phyloP scores from a whole-genome alignment of 2,329 filamentous ascomycete species.

The Aspergillus nomiae region DNA sequence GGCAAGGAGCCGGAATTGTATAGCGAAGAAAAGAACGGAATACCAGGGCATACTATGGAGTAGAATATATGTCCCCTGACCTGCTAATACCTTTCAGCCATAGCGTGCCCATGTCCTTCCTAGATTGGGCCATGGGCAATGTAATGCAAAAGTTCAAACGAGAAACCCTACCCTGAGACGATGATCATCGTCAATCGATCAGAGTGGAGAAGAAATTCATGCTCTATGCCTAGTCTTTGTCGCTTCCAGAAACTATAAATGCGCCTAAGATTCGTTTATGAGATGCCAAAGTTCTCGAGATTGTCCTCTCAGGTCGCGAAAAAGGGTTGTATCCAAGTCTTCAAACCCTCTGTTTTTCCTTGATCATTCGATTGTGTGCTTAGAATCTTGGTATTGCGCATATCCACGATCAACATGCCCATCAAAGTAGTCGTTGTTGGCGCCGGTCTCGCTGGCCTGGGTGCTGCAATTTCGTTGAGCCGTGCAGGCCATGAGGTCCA shows the following conservation, averaged over 20 bases:
- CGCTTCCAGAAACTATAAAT: neutral
- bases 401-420: slow-evolving; percentile 3
- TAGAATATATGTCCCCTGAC: neutral
- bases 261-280: neutral
- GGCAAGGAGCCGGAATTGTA: no score
- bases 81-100: neutral
- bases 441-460: slow-evolving; percentile 12
- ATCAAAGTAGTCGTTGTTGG: slow-evolving; percentile 13
- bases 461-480: slow-evolving; percentile 11
- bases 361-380: neutral
- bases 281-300: neutral
- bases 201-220: neutral
- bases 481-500: slow-evolving; percentile 25
- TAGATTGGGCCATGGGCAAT: neutral
- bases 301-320: neutral
- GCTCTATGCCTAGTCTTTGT: neutral
- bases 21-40: no score
- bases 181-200: neutral
- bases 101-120: neutral
- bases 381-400: no score
- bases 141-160: neutral
- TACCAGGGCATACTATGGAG: neutral
- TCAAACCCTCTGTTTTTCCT: neutral
- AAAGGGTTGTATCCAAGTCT: neutral
- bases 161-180: neutral